Evolutionary conservation across 1,284 basidiomycete genomes (phyloP).

Genomic region (Fomitopsis palustris): DNA sequence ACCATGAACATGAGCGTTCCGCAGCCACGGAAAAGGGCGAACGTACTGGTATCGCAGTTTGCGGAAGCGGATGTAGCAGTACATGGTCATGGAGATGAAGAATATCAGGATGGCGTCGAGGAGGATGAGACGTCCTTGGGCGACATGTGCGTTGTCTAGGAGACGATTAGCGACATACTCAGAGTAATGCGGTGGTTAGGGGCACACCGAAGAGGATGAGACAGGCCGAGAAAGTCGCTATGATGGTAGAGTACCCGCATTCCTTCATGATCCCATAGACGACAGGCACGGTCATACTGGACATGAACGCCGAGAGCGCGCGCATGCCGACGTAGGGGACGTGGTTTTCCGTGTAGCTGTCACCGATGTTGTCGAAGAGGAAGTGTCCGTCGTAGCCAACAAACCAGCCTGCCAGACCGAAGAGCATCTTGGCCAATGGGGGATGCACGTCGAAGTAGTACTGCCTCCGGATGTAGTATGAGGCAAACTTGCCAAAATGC

Average conservation of each 20-base stretch:
- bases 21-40: no score
- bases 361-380: slow-evolving; percentile 93
- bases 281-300: slow-evolving; percentile 85
- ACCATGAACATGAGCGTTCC: slow-evolving; percentile 8
- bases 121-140: slow-evolving; percentile 94
- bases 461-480: slow-evolving; percentile 85
- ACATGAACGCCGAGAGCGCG: slow-evolving; percentile 87
- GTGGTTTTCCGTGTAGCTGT: slow-evolving; percentile 82
- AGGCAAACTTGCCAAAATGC: slow-evolving; percentile 94
- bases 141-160: slow-evolving; percentile 89
- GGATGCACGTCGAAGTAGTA: slow-evolving; percentile 99
- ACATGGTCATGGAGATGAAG: slow-evolving; percentile 93
- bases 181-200: not conserved
- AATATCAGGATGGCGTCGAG: slow-evolving; percentile 94
- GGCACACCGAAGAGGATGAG: slow-evolving; percentile 82
- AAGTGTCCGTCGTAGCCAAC: slow-evolving; percentile 96
- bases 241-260: slow-evolving; percentile 88
- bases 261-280: slow-evolving; percentile 98
- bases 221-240: slow-evolving; percentile 84
- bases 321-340: slow-evolving; percentile 96
- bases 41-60: slow-evolving; percentile 88
- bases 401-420: slow-evolving; percentile 92
- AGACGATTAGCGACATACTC: slow-evolving; percentile 5
- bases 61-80: slow-evolving; percentile 94
- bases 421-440: slow-evolving; percentile 90